phyloP scores from a whole-genome alignment of 2,329 filamentous ascomycete species.

The Xylariales sp. region DNA sequence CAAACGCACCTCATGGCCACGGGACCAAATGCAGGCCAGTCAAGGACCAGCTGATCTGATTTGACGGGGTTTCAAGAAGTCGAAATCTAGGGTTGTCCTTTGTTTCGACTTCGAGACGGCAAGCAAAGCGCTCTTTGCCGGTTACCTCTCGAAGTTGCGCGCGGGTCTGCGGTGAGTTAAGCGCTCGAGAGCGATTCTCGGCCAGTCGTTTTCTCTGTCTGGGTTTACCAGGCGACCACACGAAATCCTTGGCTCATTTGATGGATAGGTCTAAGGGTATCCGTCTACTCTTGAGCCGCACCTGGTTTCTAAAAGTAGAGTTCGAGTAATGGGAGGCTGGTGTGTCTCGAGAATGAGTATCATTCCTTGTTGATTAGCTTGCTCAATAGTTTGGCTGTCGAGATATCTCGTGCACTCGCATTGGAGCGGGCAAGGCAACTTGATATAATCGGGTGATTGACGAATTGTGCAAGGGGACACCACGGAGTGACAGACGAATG shows the following conservation, averaged over 20 bases:
- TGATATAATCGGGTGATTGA: slow-evolving; percentile 6
- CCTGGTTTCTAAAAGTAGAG: neutral
- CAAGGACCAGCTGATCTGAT: slow-evolving; percentile 9
- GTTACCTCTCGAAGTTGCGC: slow-evolving; percentile 11
- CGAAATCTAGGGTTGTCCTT: slow-evolving; percentile 15
- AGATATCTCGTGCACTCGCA: neutral
- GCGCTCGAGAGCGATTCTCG: slow-evolving; percentile 18
- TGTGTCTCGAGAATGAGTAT: slow-evolving; percentile 1
- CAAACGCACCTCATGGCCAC: slow-evolving; percentile 7
- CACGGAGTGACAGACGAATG: slow-evolving; percentile 18
- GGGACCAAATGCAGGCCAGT: slow-evolving; percentile 1
- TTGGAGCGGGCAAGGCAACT: neutral
- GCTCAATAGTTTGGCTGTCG: slow-evolving; percentile 2
- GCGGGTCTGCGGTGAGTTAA: slow-evolving; percentile 20
- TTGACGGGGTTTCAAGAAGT: slow-evolving; percentile 9
- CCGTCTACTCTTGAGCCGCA: neutral
- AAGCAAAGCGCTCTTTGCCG: slow-evolving; percentile 21
- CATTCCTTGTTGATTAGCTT: slow-evolving; percentile 5
- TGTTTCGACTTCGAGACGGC: slow-evolving; percentile 15
- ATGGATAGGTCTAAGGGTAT: neutral
- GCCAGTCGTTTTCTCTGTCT: slow-evolving; percentile 22
- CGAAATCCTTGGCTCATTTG: slow-evolving; percentile 3
- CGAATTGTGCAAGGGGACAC: slow-evolving; percentile 19
- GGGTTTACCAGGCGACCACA: slow-evolving; percentile 5
- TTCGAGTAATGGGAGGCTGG: neutral